Evolutionary conservation across 805 yeast genomes (phyloP).

Genomic region (Wickerhamiella siamensis): DNA sequence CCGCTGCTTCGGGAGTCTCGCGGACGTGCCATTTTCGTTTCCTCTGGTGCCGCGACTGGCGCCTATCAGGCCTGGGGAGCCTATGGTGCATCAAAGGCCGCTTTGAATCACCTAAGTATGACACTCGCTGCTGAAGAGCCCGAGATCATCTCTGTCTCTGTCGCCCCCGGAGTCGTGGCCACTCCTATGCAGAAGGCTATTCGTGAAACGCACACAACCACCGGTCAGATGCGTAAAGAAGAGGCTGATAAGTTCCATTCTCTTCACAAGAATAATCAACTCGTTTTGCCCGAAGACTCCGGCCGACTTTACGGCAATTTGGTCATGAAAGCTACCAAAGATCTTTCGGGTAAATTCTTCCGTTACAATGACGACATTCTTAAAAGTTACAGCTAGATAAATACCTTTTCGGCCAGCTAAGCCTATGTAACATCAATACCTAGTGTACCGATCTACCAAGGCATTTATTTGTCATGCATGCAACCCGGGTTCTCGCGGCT

Average conservation of each 20-base stretch:
- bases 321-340: slow-evolving; percentile 45
- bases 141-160: slow-evolving; percentile 43
- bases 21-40: slow-evolving; percentile 64
- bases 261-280: slow-evolving; percentile 40
- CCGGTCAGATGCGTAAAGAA: slow-evolving; percentile 44
- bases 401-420: not conserved
- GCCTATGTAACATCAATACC: not conserved
- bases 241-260: slow-evolving; percentile 49
- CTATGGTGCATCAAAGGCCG: slow-evolving; percentile 85
- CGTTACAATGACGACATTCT: slow-evolving; percentile 31
- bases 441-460: not conserved
- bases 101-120: slow-evolving; percentile 60
- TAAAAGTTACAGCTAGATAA: not conserved
- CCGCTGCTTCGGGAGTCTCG: slow-evolving; percentile 42
- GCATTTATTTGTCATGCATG: not conserved
- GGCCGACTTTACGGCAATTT: slow-evolving; percentile 55
- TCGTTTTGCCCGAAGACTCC: slow-evolving; percentile 59
- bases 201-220: slow-evolving; percentile 40
- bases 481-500: not conserved
- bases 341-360: slow-evolving; percentile 52
- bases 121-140: slow-evolving; percentile 58
- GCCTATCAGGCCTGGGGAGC: slow-evolving; percentile 72
- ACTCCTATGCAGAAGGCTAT: slow-evolving; percentile 79
- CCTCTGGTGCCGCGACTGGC: slow-evolving; percentile 72
- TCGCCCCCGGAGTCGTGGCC: slow-evolving; percentile 93